These are phyloP conservation scores for Mycothermus thermophilus DNA, from an alignment of 495 filamentous ascomycete species.

Conservation along the genomic window DNA sequence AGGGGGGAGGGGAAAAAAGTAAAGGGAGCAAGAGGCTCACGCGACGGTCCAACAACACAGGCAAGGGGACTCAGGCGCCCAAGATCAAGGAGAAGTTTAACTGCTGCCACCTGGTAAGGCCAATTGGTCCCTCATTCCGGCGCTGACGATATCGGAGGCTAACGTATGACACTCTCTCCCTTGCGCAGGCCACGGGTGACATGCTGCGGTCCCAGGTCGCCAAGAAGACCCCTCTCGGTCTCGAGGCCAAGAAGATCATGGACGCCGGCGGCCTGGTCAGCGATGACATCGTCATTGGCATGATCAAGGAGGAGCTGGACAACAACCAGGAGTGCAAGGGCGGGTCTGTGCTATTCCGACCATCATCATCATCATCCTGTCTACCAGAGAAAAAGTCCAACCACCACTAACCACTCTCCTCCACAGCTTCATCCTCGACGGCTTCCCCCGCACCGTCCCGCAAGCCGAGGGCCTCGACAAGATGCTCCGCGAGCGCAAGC, in stretches of 20 bases:
- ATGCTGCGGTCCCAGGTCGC: slow-evolving; percentile 98
- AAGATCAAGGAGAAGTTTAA: slow-evolving; percentile 96
- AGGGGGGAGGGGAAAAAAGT: not conserved
- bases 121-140: slow-evolving; percentile 10
- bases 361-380: too few species aligned
- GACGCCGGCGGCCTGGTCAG: slow-evolving; percentile 93
- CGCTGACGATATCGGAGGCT: slow-evolving; percentile 1
- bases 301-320: slow-evolving; percentile 95
- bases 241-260: slow-evolving; percentile 99
- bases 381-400: too few species aligned
- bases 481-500: slow-evolving; percentile 62
- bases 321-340: slow-evolving; percentile 92
- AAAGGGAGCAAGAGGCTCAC: too few species aligned
- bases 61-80: slow-evolving; percentile 97
- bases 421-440: slow-evolving; percentile 90
- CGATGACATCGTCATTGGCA: slow-evolving; percentile 97
- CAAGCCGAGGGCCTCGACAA: slow-evolving; percentile 89
- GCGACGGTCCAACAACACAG: slow-evolving; percentile 45
- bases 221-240: slow-evolving; percentile 88
- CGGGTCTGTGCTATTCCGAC: slow-evolving; percentile 44
- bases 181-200: slow-evolving; percentile 92
- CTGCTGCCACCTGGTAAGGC: slow-evolving; percentile 83
- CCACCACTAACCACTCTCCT: not conserved
- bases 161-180: not conserved
- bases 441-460: slow-evolving; percentile 90